Evolutionary conservation across 257 asterid genomes (phyloP), one percentile per base, ranked within the genome.

Genomic region (Paulownia fortunei): DNA sequence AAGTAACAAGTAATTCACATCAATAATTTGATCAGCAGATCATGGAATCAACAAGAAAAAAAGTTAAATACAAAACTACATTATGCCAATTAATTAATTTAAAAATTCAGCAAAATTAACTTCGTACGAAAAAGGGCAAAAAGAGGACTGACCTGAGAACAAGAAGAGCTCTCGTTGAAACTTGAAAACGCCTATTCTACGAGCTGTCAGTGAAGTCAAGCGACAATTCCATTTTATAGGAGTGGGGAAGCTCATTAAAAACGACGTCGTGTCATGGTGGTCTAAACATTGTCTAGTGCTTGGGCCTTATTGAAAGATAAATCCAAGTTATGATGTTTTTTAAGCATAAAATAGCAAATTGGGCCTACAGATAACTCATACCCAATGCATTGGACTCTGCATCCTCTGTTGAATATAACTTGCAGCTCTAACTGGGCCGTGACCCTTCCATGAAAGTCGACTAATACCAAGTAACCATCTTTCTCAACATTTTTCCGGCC

Each of bases 111-210:
- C 5, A 58, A 47, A 58, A 59, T 6, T 5, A 11, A 68, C 12
- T 56, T 15, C 27, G 46, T 0, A 30, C 8, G 41, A 32, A 36
- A 67, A 27, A 21, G 36, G 69, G 69, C 42, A 37, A 60, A 69
- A 61, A 59, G 27, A 42, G 76, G 63, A 54, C 76, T 74, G 79
- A 82, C 86, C 86, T 69, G 81, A 70, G 80, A 58, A 74, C 21
- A 21, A 51, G 42, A 60, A 26, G 79, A 77, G 54, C 46, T 16
- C 30, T 18, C 60, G 61, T 78, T 72, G 72, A 41, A 51, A 58
- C 36, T 66, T 19, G 70, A 7, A 42, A 51, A 60, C 65, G 72
- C 65, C 62, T 36, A 32, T 44, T 56, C 59, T 41, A 10, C 56
- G 11, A 24, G 42, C 30, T 23, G 21, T 4, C 9, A 8, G 15